A percentile compares a stretch with the other conserved stretches of the same genome.
These are phyloP conservation scores for Perilla frutescens DNA, from an alignment of 257 asterid genomes.

Conservation along the genomic window DNA sequence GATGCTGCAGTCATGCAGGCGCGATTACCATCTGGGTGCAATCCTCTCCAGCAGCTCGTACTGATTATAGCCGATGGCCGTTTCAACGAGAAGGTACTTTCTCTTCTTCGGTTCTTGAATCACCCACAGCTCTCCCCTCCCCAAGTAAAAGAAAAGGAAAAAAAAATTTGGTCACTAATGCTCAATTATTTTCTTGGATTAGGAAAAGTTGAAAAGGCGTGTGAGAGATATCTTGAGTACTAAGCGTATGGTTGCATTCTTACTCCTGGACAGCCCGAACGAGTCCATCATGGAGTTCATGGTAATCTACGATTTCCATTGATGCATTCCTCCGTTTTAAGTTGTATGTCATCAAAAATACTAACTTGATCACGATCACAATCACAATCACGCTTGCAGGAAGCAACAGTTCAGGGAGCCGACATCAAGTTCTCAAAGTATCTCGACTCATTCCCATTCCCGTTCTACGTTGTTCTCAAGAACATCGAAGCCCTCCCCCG, in stretches of 20 bases:
- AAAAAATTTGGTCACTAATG: neutral
- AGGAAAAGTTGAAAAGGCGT: constrained; percentile 69
- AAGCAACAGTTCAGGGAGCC: constrained; percentile 51
- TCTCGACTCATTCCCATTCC: constrained; percentile 89
- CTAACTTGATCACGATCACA: neutral
- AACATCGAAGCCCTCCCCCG: constrained; percentile 90
- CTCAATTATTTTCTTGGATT: constrained; percentile 14
- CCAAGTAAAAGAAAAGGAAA: neutral
- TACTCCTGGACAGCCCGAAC: constrained; percentile 75
- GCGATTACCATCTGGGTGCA: constrained; percentile 80
- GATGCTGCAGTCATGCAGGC: constrained; percentile 69
- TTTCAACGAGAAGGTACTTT: constrained; percentile 77
- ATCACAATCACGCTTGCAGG: constrained; percentile 48
- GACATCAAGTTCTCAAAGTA: constrained; percentile 52
- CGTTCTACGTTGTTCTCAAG: constrained; percentile 79
- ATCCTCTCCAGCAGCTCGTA: constrained; percentile 96
- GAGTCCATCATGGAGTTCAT: constrained; percentile 67
- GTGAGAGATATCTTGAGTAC: constrained; percentile 80
- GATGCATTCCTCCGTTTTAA: neutral
- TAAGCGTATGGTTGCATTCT: constrained; percentile 87
- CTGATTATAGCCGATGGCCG: constrained; percentile 92
- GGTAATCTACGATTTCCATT: constrained; percentile 44
- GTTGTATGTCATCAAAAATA: constrained; percentile 1
- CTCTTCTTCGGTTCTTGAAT: neutral
- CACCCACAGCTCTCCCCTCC: neutral